Percentiles rank a stretch among this genome's conserved stretches.
These are phyloP conservation scores for Debaryomycetaceae sp. DNA, from an alignment of 1,139 yeast genomes.

Conservation along the genomic window DNA sequence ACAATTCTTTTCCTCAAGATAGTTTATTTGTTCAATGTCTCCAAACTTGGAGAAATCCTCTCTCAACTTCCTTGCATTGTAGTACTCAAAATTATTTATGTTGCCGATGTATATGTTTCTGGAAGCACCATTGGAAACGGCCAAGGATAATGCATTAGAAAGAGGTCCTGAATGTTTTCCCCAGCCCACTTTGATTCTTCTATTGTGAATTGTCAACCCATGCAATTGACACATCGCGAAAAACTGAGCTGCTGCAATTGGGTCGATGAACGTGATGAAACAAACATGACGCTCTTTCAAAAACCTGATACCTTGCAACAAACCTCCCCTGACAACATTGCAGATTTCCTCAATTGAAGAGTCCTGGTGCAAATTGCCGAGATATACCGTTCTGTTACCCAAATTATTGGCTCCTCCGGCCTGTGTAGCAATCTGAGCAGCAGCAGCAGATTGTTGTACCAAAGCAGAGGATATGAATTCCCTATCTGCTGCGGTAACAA, in stretches of 20 bases:
- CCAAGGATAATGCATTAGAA: conserved; percentile 73
- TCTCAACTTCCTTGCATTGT: conserved; percentile 53
- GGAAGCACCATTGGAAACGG: conserved; percentile 92
- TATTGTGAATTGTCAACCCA: conserved; percentile 75
- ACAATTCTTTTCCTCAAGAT: conserved; percentile 74
- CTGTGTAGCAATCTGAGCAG: conserved; percentile 69
- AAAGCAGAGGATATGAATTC: conserved; percentile 58
- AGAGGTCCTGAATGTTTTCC: conserved; percentile 93
- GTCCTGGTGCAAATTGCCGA: conserved; percentile 83
- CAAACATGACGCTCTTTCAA: conserved; percentile 84
- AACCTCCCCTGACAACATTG: conserved; percentile 90
- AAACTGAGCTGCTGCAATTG: conserved; percentile 90
- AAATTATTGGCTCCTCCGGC: conserved; percentile 77
- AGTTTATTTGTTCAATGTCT: conserved; percentile 74
- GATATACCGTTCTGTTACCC: conserved; percentile 88
- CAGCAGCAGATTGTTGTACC: conserved; percentile 67
- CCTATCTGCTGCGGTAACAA: conserved; percentile 76
- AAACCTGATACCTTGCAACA: conserved; percentile 68
- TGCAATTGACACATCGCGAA: conserved; percentile 84
- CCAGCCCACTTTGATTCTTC: conserved; percentile 90
- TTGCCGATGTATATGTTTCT: conserved; percentile 88
- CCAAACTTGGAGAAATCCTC: conserved; percentile 74
- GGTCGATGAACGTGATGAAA: conserved; percentile 87
- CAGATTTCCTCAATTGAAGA: conserved; percentile 90
- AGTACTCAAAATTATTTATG: conserved; percentile 44